These are phyloP conservation scores for Apophysomyces variabilis DNA, from an alignment of 371 early-diverging fungal species.

Conservation along the genomic window DNA sequence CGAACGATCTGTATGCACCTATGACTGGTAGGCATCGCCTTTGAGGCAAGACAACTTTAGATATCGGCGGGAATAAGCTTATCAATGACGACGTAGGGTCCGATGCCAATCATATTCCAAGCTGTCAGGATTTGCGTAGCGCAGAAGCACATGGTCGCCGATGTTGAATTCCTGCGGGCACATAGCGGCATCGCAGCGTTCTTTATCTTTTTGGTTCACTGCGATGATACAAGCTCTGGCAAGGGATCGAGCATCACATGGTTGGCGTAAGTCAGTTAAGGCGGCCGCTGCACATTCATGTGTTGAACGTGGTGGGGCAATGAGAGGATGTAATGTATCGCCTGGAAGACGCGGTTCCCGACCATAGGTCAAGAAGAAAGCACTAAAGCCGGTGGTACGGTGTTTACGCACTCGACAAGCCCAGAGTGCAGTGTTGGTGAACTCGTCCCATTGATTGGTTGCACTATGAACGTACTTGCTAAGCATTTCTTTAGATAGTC, in stretches of 20 bases:
- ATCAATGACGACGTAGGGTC: constrained; percentile 12
- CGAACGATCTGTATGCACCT: constrained; percentile 11
- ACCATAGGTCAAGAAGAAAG: constrained; percentile 12
- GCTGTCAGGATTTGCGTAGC: constrained; percentile 13
- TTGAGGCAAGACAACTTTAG: constrained; percentile 6
- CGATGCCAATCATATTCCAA: constrained; percentile 23
- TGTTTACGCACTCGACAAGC: neutral
- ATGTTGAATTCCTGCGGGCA: constrained; percentile 10
- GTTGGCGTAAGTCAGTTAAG: neutral
- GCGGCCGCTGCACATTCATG: neutral
- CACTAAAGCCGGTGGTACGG: neutral
- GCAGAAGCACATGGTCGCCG: constrained; percentile 20
- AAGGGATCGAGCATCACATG: neutral
- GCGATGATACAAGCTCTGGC: constrained; percentile 15
- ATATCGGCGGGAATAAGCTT: constrained; percentile 2
- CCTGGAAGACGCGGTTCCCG: constrained; percentile 7
- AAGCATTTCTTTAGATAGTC: constrained; percentile 20
- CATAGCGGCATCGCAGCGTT: constrained; percentile 21
- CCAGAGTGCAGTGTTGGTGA: constrained; percentile 19
- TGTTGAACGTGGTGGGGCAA: neutral
- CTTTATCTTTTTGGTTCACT: constrained; percentile 23
- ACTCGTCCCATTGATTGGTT: constrained; percentile 26
- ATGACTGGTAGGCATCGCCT: constrained; percentile 12
- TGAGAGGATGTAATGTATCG: neutral
- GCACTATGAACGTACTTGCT: constrained; percentile 21